phyloP scores from a whole-genome alignment of 2,329 filamentous ascomycete species.

The Helotiales sp. region DNA sequence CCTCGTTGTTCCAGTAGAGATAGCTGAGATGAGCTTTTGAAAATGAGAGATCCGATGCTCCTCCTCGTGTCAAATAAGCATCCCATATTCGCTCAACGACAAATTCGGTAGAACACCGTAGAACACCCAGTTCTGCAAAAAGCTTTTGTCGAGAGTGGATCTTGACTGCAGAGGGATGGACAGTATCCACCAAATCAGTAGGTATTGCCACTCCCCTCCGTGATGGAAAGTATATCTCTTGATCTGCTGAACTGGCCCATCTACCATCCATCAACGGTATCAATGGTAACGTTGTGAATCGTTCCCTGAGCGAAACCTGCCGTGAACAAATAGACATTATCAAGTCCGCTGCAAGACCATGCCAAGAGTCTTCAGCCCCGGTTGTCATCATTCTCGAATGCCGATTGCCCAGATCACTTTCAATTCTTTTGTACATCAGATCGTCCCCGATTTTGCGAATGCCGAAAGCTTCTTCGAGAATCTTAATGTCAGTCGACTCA shows the following conservation, averaged over 20 bases:
- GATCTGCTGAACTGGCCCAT: slow-evolving; percentile 14
- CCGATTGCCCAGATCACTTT: not conserved
- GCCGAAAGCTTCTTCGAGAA: not conserved
- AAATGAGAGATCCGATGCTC: slow-evolving; percentile 11
- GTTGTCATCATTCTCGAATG: not conserved
- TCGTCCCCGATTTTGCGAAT: not conserved
- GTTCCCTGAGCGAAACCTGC: not conserved
- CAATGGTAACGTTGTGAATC: not conserved
- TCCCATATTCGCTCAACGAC: slow-evolving; percentile 15
- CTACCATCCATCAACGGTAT: slow-evolving; percentile 23
- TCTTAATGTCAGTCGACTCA: not conserved
- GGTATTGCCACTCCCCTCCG: too few relatives aligned
- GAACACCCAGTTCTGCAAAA: not conserved
- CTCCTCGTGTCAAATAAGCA: slow-evolving; percentile 10
- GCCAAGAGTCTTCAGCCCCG: not conserved
- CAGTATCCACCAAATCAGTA: too few relatives aligned
- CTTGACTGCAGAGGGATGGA: not conserved
- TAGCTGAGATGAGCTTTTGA: slow-evolving; percentile 29
- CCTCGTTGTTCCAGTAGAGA: slow-evolving; percentile 26
- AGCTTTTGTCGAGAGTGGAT: not conserved
- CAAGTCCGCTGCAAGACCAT: not conserved
- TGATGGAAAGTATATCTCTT: too few relatives aligned
- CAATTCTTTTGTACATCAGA: not conserved
- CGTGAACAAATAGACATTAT: not conserved
- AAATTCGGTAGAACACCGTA: too few relatives aligned